Evolutionary conservation across 2,329 filamentous ascomycete species (phyloP).

Genomic region (Cadophora luteo-olivacea): DNA sequence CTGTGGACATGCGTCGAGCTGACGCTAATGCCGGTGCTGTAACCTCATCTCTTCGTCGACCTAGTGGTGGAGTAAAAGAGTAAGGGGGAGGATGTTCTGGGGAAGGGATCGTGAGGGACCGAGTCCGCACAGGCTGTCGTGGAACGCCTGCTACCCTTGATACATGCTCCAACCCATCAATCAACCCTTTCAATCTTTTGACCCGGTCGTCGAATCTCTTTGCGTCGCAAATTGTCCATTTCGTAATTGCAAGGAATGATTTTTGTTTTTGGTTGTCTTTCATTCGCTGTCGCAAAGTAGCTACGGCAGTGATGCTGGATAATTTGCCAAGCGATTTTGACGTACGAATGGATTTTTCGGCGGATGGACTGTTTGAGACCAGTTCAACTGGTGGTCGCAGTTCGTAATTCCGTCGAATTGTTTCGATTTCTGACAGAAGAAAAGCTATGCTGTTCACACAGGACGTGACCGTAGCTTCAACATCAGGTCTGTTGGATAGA

Average conservation of each 20-base stretch:
- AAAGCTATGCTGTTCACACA: constrained; percentile 31
- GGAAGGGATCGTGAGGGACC: constrained; percentile 3
- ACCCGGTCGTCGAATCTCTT: constrained; percentile 37
- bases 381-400: constrained; percentile 16
- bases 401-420: constrained; percentile 35
- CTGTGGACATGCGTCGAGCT: neutral
- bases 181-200: constrained; percentile 30
- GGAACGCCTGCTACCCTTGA: constrained; percentile 30
- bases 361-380: neutral
- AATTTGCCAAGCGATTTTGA: constrained; percentile 18
- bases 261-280: constrained; percentile 36
- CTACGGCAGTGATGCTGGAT: constrained; percentile 17
- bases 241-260: constrained; percentile 33
- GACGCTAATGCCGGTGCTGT: neutral
- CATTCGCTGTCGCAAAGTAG: constrained; percentile 28
- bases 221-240: constrained; percentile 37
- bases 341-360: constrained; percentile 4
- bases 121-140: neutral
- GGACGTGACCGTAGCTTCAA: constrained; percentile 33
- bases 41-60: neutral
- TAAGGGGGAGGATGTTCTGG: constrained; percentile 34
- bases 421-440: constrained; percentile 36
- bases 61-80: constrained; percentile 16
- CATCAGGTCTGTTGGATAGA: constrained; percentile 28
- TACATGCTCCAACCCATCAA: constrained; percentile 37